phyloP scores from a whole-genome alignment of 371 early-diverging fungal genomes.

The Mortierella sp. region DNA sequence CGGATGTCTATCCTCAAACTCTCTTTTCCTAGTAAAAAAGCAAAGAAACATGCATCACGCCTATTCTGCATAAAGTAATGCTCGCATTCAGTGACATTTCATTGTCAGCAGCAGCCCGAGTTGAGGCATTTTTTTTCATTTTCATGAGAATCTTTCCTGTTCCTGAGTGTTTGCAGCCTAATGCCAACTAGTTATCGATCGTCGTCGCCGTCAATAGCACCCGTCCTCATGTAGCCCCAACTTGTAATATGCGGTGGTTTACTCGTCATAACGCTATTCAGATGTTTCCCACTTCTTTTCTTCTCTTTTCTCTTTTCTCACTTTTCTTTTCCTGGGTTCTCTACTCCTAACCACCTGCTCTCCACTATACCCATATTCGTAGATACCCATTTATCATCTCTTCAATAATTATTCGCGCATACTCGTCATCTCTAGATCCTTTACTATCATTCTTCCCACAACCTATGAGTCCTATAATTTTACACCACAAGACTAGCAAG shows the following conservation, averaged over 20 bases:
- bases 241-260: too few species aligned
- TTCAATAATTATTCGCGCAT: neutral
- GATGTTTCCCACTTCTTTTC: too few species aligned
- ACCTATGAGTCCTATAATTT: conserved; percentile 6
- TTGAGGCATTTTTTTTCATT: conserved; percentile 11
- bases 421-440: neutral
- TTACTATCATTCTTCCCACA: neutral
- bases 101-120: neutral
- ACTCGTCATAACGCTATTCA: too few species aligned
- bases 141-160: neutral
- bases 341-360: neutral
- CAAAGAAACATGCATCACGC: neutral
- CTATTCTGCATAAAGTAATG: too few species aligned
- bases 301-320: neutral
- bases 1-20: neutral
- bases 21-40: neutral
- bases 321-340: neutral
- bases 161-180: neutral
- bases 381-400: neutral
- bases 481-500: neutral
- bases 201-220: too few species aligned
- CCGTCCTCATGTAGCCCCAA: too few species aligned
- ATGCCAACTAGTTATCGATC: too few species aligned
- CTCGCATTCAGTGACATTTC: neutral
- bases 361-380: neutral